phyloP scores from a whole-genome alignment of 2,329 filamentous ascomycete species.

The Ophiostoma sp. region DNA sequence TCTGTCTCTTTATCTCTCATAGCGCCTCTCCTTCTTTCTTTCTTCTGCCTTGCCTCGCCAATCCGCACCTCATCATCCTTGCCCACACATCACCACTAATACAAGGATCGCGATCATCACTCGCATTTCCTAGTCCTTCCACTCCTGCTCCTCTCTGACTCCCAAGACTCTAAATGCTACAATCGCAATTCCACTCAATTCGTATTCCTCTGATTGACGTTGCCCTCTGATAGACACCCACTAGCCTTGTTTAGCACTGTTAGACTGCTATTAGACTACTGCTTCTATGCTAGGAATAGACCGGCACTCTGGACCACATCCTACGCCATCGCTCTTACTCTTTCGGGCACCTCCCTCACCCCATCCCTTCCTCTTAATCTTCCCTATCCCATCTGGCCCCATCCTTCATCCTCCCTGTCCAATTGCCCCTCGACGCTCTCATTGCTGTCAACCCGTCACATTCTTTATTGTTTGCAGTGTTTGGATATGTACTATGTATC shows the following conservation, averaged over 20 bases:
- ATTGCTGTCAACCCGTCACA: not conserved
- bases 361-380: not conserved
- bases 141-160: not conserved
- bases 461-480: not conserved
- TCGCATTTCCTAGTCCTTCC: not conserved
- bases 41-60: not conserved
- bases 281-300: not conserved
- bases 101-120: not conserved
- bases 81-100: not conserved
- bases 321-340: not conserved
- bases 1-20: not conserved
- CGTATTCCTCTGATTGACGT: not conserved
- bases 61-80: not conserved
- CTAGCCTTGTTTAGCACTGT: not conserved
- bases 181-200: not conserved
- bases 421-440: slow-evolving; percentile 1
- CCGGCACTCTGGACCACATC: not conserved
- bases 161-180: not conserved
- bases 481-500: not conserved
- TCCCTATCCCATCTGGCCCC: not conserved
- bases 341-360: not conserved
- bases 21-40: not conserved
- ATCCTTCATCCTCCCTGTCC: not conserved
- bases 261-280: not conserved
- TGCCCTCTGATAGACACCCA: not conserved